These are phyloP conservation scores for Penicillium sp. DNA, from an alignment of 2,329 filamentous ascomycete genomes.

Conservation along the genomic window DNA sequence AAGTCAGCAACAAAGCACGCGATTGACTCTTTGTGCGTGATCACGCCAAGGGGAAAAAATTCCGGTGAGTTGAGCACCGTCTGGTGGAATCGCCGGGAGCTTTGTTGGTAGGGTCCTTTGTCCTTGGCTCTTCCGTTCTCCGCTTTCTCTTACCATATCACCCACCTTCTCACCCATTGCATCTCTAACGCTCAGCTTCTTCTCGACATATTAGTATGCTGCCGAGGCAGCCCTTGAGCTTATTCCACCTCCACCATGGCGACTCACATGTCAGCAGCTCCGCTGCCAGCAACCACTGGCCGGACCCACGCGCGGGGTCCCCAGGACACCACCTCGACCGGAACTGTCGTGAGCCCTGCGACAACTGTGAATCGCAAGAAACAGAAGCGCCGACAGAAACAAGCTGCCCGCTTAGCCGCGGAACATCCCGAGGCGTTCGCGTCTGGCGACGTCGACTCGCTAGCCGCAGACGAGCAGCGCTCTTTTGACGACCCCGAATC, in stretches of 20 bases:
- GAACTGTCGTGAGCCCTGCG: constrained; percentile 11
- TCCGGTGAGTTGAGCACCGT: constrained; percentile 18
- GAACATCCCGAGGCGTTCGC: constrained; percentile 44
- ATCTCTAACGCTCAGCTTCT: constrained; percentile 2
- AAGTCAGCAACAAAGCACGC: constrained; percentile 15
- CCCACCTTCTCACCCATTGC: constrained; percentile 9
- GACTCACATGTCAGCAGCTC: constrained; percentile 26
- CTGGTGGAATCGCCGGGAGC: constrained; percentile 25
- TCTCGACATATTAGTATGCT: constrained; percentile 13
- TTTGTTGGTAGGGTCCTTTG: constrained; percentile 29
- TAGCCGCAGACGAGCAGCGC: constrained; percentile 28
- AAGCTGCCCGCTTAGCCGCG: constrained; percentile 69
- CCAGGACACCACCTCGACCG: constrained; percentile 16
- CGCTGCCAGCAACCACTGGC: constrained; percentile 33
- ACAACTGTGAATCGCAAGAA: constrained; percentile 80
- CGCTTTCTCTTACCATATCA: constrained; percentile 16
- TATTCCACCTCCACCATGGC: constrained; percentile 29
- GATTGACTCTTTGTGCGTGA: constrained; percentile 8
- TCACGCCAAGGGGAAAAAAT: constrained; percentile 15
- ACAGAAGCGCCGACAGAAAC: constrained; percentile 86
- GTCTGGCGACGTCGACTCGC: constrained; percentile 28
- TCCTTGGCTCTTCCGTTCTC: constrained; percentile 27
- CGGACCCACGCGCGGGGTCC: constrained; percentile 26
- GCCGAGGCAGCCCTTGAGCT: constrained; percentile 26
- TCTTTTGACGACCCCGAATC: constrained; percentile 32